These are phyloP conservation scores for Solanum hybrid DNA, from an alignment of 305 asterid genomes.

Conservation along the genomic window DNA sequence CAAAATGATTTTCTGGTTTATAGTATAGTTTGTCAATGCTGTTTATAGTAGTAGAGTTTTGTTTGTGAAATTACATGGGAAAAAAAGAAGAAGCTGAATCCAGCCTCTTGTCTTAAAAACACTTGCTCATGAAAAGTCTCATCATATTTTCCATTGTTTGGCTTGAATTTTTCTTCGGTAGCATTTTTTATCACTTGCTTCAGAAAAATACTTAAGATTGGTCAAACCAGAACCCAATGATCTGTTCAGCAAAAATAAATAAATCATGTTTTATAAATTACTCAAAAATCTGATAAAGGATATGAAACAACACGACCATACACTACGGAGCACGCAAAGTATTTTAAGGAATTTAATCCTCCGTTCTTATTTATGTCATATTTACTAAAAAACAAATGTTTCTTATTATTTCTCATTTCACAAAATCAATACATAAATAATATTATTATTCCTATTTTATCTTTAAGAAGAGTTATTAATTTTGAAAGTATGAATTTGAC, in stretches of 20 bases:
- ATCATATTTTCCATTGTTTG: background rate
- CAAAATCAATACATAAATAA: background rate
- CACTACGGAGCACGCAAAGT: background rate
- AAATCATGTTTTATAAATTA: background rate
- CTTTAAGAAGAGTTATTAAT: no score
- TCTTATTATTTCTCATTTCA: background rate
- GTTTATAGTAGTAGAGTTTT: background rate
- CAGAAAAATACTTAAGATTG: background rate
- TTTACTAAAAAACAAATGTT: no score
- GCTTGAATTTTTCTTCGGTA: background rate
- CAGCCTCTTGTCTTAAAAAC: background rate
- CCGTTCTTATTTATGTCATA: background rate
- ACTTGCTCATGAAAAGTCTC: background rate
- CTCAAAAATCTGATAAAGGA: background rate
- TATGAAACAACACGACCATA: background rate
- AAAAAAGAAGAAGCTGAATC: background rate
- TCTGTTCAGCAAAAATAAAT: background rate
- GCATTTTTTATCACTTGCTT: background rate
- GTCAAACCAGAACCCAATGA: background rate
- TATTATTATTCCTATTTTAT: no score
- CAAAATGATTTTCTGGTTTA: background rate
- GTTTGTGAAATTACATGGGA: background rate
- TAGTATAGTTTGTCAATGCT: background rate
- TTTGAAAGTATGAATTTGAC: no score
- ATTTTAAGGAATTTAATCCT: background rate